Evolutionary conservation across 257 asterid species (phyloP).

Genomic region (Jasminum sambac): DNA sequence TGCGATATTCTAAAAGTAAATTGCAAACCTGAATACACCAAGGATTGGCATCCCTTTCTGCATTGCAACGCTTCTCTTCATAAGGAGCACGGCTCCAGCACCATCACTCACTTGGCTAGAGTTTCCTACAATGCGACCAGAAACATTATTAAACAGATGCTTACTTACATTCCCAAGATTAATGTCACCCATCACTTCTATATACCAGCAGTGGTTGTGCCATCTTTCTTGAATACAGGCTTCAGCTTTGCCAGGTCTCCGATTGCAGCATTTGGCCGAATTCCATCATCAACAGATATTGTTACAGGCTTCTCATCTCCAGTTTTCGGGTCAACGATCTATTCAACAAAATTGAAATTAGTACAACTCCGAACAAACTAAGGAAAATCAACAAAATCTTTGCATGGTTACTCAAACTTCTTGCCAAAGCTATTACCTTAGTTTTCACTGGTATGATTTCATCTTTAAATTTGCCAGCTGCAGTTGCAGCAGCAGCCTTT

Average conservation of each 20-base stretch:
- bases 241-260: slow-evolving; percentile 76
- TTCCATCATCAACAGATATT: slow-evolving; percentile 88
- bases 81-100: slow-evolving; percentile 97
- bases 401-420: neutral
- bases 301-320: slow-evolving; percentile 90
- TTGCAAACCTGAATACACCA: slow-evolving; percentile 83
- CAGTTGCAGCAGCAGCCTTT: slow-evolving; percentile 98
- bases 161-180: slow-evolving; percentile 11
- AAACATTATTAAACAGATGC: slow-evolving; percentile 14
- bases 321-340: slow-evolving; percentile 95
- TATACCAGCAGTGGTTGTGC: slow-evolving; percentile 97
- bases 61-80: slow-evolving; percentile 90
- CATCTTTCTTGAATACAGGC: slow-evolving; percentile 96
- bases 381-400: neutral
- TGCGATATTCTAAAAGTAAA: slow-evolving; percentile 10
- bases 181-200: slow-evolving; percentile 1
- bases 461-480: slow-evolving; percentile 88
- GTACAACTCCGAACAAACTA: neutral
- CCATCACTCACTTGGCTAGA: slow-evolving; percentile 99
- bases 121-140: slow-evolving; percentile 52
- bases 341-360: slow-evolving; percentile 20
- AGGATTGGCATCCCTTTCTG: slow-evolving; percentile 94
- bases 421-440: slow-evolving; percentile 47
- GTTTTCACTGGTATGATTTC: slow-evolving; percentile 91
- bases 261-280: slow-evolving; percentile 65